These are phyloP conservation scores for Hibiscus mutabilis DNA, from an alignment of 345 rosid genomes.

Conservation along the genomic window DNA sequence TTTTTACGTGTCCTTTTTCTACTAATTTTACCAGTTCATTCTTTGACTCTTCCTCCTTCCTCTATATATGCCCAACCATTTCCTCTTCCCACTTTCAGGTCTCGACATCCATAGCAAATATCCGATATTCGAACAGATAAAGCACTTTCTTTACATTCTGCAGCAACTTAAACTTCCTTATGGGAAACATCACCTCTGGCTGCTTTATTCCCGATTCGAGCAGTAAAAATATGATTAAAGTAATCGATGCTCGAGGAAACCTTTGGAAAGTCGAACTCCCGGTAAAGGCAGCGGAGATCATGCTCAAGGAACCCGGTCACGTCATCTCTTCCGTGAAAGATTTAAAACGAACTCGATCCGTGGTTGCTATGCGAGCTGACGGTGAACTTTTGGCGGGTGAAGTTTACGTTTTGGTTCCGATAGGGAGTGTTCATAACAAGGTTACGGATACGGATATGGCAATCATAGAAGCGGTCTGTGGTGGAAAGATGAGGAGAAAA, in stretches of 20 bases:
- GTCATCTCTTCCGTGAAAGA: slow-evolving; percentile 19
- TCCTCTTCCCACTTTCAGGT: background rate
- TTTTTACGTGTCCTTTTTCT: slow-evolving; percentile 6
- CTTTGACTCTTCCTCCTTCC: background rate
- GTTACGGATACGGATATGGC: slow-evolving; percentile 23
- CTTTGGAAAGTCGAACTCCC: slow-evolving; percentile 23
- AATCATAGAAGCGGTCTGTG: slow-evolving; percentile 8
- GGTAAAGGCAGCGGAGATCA: slow-evolving; percentile 35
- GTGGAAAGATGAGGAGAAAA: slow-evolving; percentile 9
- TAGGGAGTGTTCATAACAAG: slow-evolving; percentile 19
- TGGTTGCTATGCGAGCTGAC: slow-evolving; percentile 33
- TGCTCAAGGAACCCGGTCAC: slow-evolving; percentile 45
- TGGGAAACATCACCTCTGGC: slow-evolving; percentile 31
- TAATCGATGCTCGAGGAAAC: slow-evolving; percentile 27
- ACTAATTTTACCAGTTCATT: background rate
- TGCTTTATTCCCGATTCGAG: slow-evolving; percentile 7
- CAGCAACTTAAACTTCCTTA: background rate
- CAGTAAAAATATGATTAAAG: slow-evolving; percentile 14
- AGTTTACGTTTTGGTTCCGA: slow-evolving; percentile 25
- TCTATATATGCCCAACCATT: background rate
- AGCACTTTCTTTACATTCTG: too few species aligned
- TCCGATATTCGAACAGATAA: background rate
- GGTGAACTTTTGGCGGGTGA: slow-evolving; percentile 30
- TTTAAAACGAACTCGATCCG: slow-evolving; percentile 13
- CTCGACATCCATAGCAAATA: background rate